Evolutionary conservation across 495 filamentous ascomycete species (phyloP).

Genomic region (Lepidopterella palustris): DNA sequence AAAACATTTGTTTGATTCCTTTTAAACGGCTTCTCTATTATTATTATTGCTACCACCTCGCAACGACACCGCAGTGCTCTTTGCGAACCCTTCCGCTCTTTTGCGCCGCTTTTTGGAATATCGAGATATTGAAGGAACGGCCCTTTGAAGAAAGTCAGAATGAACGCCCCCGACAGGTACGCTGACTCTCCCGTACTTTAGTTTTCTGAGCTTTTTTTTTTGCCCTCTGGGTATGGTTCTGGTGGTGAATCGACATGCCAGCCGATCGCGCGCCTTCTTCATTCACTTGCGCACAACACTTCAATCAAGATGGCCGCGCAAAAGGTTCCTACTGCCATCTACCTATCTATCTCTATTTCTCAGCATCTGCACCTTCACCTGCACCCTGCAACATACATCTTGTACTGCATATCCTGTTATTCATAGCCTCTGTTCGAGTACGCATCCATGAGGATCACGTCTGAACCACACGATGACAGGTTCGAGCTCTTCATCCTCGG

Average conservation of each 20-base stretch:
- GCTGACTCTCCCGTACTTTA: not conserved
- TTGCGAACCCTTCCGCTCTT: not conserved
- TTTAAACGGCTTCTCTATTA: not conserved
- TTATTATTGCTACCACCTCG: no score
- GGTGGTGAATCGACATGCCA: no score
- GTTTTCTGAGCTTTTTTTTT: no score
- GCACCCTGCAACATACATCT: not conserved
- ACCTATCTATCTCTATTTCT: no score
- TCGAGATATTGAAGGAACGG: not conserved
- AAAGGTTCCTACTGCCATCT: no score
- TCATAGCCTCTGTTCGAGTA: constrained; percentile 12
- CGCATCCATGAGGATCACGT: not conserved
- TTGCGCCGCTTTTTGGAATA: not conserved
- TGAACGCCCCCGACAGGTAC: constrained; percentile 20
- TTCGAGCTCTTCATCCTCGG: constrained; percentile 85
- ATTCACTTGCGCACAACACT: no score
- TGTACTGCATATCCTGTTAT: not conserved
- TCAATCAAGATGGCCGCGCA: no score
- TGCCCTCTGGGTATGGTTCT: no score
- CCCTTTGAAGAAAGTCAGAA: not conserved
- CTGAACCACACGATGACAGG: constrained; percentile 43
- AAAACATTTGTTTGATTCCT: not conserved
- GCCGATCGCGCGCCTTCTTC: no score
- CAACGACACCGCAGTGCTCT: no score
- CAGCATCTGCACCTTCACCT: no score